Evolutionary conservation across 2,329 filamentous ascomycete species (phyloP), one percentile per base, ranked within the genome.

Genomic region (Didymella keratinophila): DNA sequence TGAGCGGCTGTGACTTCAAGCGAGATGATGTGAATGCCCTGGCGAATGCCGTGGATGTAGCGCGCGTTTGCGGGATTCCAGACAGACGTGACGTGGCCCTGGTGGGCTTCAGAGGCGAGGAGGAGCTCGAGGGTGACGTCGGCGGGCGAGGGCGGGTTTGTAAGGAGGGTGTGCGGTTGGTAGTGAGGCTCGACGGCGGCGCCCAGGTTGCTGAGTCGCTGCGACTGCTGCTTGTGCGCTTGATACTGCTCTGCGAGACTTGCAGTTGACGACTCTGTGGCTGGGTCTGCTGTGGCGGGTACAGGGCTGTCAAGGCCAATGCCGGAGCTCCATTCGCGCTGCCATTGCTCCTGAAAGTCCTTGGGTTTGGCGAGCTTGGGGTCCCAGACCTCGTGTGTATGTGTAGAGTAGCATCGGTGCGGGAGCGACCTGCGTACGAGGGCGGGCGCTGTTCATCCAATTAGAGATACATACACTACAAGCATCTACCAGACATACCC

Each of bases 51-150:
- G 76, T 91, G 93, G 75, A 99, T 98, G 80, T 98, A 98, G 66
- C 91, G 87, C 64, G 93, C 89, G 80, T 98, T 99, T 51, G 87
- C 89, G 11, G 95, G 93, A 79, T 99, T 96, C 95, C 95, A 99
- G 48, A 93, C 84, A 61, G 91, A 91, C 0, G 90, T 94, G 71
- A 91, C 86, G 80, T 99, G 95, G 63, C 95, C 95, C 77, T 98
- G 87, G 60, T 78, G 76, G 56, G 76, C 75, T 62, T 77, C 73
- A 7, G 76, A 76, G 52, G 76, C 76, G 59, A 78, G 75, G 87
- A 99, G 86, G 61, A 97, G 85, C 81, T 97, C 93, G 59, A 99
- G 87, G 46, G 93, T 93, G 61, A 98, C 86, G 71, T 97, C 90
- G 74, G 89, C 83, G 23, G 92, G 89, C 37, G 79, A 79, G 1